Base-by-base conservation (phyloP, 352 stramenopile species). In the Phytophthora niederhauseri region DNA sequence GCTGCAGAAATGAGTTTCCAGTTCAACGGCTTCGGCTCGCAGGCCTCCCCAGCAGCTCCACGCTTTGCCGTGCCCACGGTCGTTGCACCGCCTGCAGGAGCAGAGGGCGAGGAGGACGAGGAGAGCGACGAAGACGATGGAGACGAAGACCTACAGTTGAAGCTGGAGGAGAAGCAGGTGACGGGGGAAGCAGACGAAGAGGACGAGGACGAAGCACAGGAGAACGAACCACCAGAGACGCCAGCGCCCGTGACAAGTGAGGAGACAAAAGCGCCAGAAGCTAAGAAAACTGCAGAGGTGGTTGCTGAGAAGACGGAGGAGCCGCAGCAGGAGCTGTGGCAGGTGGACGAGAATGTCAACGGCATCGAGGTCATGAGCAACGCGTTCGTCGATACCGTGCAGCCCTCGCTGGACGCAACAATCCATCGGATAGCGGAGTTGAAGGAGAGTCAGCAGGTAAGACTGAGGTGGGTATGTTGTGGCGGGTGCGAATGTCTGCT, bases 361-460 rank as follows among this genome's bases (percentile, higher is more conserved):
- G 85, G 81, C 30, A 60, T 81, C 24, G 72, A 81, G 6, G 65
- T 86, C 26, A 92, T 92, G 82, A 77, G 77, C 41, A 59, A 81
- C 20, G 76, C 81, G 15, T 76, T 94, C 43, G 67, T 92, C 34
- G 57, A 76, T 11, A 81, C 72, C 14, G 54, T 94, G 6, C 73
- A 83, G 57, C 86, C 86, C 6, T 88, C 82, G 36, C 62, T 94
- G 17, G 84, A 94, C 43, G 73, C 73, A 15, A 85, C 86, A 34
- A 90, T 94, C 61, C 73, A 81, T 17, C 82, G 86, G 63, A 92
- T 94, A 82, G 69, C 76, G 26, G 86, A 94, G 72, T 76, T 94
- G 49, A 77, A 77, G 59, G 74, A 76, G 64, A 82, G 63, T 68
- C 73, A 85, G 30, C 67, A 74, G 55, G 66, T 75, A 55, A 57